Conservation (phyloP, 2,329 filamentous ascomycete genomes). For the Penicillium sp. region DNA sequence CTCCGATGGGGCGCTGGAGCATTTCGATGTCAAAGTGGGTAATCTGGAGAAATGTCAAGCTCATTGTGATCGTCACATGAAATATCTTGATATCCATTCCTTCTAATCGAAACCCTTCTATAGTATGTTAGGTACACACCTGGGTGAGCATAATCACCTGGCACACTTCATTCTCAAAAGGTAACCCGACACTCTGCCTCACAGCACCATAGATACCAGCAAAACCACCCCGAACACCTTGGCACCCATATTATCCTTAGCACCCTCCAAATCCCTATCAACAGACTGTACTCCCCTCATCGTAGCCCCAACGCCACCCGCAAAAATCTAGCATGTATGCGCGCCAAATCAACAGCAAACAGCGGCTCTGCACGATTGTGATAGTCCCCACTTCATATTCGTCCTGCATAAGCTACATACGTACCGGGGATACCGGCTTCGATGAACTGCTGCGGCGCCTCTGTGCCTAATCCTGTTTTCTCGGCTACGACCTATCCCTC, state of each 20-base stretch:
- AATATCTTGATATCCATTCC: too few relatives aligned
- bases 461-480: not conserved
- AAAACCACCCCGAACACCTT: slow-evolving; percentile 60
- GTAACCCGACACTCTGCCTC: slow-evolving; percentile 67
- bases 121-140: too few relatives aligned
- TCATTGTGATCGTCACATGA: not conserved
- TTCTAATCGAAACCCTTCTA: too few relatives aligned
- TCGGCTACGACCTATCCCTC: not conserved
- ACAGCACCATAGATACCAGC: slow-evolving; percentile 75
- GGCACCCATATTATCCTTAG: slow-evolving; percentile 3
- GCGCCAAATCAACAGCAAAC: not conserved
- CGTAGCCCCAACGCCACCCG: not conserved
- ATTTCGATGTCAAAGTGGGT: not conserved
- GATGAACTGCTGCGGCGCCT: not conserved
- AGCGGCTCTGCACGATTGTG: not conserved
- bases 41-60: not conserved
- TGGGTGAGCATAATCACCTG: too few relatives aligned
- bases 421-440: not conserved
- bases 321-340: not conserved
- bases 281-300: not conserved
- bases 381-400: not conserved
- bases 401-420: not conserved
- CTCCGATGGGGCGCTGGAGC: slow-evolving; percentile 17
- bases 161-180: slow-evolving; percentile 55
- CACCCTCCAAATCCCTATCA: slow-evolving; percentile 3